phyloP scores from a whole-genome alignment of 1,139 yeast species.

The Blastobotrys serpentis region DNA sequence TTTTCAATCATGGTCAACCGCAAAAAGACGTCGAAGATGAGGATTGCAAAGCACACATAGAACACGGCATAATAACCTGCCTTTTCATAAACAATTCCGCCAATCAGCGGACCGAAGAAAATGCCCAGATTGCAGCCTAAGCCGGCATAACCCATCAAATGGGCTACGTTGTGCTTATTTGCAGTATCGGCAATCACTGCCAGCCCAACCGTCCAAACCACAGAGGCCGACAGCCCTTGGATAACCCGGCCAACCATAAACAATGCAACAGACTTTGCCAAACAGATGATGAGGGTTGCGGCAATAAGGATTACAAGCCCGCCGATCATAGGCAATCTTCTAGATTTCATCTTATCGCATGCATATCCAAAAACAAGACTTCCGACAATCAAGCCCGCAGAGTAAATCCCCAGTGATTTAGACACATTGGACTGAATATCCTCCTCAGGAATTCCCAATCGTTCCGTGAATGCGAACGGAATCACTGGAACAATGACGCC shows the following conservation, averaged over 20 bases:
- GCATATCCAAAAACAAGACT: constrained; percentile 36
- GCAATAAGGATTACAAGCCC: constrained; percentile 37
- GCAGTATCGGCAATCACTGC: constrained; percentile 39
- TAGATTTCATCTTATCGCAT: constrained; percentile 31
- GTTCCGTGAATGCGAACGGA: constrained; percentile 36
- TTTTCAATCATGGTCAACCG: constrained; percentile 38
- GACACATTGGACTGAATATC: constrained; percentile 36
- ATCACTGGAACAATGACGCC: constrained; percentile 39
- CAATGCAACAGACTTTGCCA: constrained; percentile 32
- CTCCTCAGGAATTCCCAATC: constrained; percentile 32
- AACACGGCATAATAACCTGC: constrained; percentile 40
- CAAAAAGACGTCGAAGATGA: constrained; percentile 35
- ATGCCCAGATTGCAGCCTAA: constrained; percentile 36
- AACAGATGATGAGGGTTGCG: constrained; percentile 34
- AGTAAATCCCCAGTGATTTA: constrained; percentile 36
- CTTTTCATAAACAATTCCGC: constrained; percentile 39
- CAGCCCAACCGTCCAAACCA: constrained; percentile 42
- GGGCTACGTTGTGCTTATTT: constrained; percentile 30
- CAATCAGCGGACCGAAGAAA: constrained; percentile 39
- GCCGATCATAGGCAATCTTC: constrained; percentile 34
- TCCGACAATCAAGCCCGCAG: constrained; percentile 38
- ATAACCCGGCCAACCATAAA: constrained; percentile 38
- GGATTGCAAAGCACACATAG: constrained; percentile 35
- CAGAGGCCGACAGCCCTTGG: constrained; percentile 40
- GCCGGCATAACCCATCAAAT: constrained; percentile 37